phyloP scores from a whole-genome alignment of 2,329 filamentous ascomycete genomes.

The Sporothrix brunneoviolacea region DNA sequence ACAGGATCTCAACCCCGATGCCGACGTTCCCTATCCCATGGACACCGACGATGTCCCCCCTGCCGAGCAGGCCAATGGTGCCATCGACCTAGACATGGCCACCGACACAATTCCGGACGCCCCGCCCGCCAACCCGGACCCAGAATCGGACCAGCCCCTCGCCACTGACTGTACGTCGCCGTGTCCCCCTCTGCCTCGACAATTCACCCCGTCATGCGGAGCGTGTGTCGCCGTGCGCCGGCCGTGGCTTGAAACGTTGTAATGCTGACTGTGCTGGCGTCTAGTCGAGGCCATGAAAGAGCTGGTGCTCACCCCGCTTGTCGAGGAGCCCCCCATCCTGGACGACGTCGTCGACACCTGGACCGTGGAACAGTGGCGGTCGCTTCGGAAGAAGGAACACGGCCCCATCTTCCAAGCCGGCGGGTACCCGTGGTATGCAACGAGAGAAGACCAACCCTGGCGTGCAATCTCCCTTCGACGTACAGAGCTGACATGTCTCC shows the following conservation, averaged over 20 bases:
- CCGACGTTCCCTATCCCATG: slow-evolving; percentile 51
- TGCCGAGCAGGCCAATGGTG: slow-evolving; percentile 37
- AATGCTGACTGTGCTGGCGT: slow-evolving; percentile 23
- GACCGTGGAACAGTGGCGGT: slow-evolving; percentile 80
- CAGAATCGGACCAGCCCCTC: slow-evolving; percentile 40
- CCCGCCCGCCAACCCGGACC: slow-evolving; percentile 41
- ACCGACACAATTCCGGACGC: slow-evolving; percentile 50
- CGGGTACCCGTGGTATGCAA: slow-evolving; percentile 72
- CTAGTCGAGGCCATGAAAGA: slow-evolving; percentile 80
- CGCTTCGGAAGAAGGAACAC: slow-evolving; percentile 70
- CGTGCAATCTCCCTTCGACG: background rate
- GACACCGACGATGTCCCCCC: slow-evolving; percentile 46
- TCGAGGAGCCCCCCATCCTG: slow-evolving; percentile 71
- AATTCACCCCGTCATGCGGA: too few species aligned
- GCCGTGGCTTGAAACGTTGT: too few species aligned
- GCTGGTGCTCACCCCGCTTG: slow-evolving; percentile 63
- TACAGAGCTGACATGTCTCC: background rate
- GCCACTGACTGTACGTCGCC: slow-evolving; percentile 47
- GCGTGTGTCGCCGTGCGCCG: too few species aligned
- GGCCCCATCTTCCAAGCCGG: slow-evolving; percentile 82
- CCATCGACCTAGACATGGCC: slow-evolving; percentile 43
- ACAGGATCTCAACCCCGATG: slow-evolving; percentile 34
- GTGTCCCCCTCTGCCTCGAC: background rate
- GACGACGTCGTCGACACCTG: slow-evolving; percentile 75
- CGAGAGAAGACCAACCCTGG: background rate